Evolutionary conservation across 768 basidiomycete genomes (phyloP).

Genomic region (Pisolithus sp.): DNA sequence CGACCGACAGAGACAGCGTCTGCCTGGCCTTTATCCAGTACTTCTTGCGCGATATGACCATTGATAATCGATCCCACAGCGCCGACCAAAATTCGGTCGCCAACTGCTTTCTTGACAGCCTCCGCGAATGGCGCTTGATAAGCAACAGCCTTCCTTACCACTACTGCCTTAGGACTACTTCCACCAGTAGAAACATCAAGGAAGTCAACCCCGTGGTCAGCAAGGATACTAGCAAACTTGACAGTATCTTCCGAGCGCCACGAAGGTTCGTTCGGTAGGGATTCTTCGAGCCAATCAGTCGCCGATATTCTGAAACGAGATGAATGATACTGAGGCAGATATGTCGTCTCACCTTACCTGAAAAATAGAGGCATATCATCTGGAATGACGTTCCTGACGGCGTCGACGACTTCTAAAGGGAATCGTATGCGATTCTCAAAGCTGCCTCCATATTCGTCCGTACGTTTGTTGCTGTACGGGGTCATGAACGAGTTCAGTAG

Average conservation of each 20-base stretch:
- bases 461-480: conserved; percentile 66
- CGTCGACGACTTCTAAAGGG: conserved; percentile 49
- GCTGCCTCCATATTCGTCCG: conserved; percentile 66
- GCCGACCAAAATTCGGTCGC: conserved; percentile 31
- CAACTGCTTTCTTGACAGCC: conserved; percentile 43
- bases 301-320: conserved; percentile 49
- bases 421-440: conserved; percentile 70
- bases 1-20: conserved; percentile 47
- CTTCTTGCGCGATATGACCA: conserved; percentile 37
- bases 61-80: conserved; percentile 25
- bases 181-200: background rate
- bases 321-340: conserved; percentile 50
- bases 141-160: conserved; percentile 17
- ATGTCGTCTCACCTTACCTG: too few relatives aligned
- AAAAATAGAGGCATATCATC: conserved; percentile 57
- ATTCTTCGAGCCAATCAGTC: conserved; percentile 66
- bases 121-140: conserved; percentile 56
- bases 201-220: conserved; percentile 50
- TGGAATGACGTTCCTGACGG: conserved; percentile 49
- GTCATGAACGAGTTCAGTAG: conserved; percentile 65
- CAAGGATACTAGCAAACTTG: conserved; percentile 47
- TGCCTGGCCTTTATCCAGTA: conserved; percentile 37
- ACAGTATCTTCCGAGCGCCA: conserved; percentile 70
- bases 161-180: conserved; percentile 20
- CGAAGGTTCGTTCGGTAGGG: conserved; percentile 49